Percentiles rank a stretch among this genome's conserved stretches.
Conservation (phyloP, 176 grass and related monocot genomes). For the Juncus effusus region DNA sequence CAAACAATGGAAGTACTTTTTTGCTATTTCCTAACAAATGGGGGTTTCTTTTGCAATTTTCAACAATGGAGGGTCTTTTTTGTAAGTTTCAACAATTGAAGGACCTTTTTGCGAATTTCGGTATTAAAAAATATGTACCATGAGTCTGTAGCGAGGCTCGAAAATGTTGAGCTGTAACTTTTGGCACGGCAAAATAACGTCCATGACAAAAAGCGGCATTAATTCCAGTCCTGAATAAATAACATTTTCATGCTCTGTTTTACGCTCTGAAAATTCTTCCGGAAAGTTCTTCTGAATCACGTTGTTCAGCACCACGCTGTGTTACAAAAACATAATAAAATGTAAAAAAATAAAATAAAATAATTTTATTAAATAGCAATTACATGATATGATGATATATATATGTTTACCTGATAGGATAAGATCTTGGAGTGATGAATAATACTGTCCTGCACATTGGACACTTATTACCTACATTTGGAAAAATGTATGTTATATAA, state of each 20-base stretch:
- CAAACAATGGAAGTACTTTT: not conserved
- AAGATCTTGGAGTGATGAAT: constrained; percentile 88
- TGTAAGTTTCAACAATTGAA: no score
- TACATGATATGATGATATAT: no score
- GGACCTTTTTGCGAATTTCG: no score
- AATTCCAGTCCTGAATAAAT: constrained; percentile 82
- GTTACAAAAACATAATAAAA: constrained; percentile 42
- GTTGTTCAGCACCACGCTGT: constrained; percentile 89
- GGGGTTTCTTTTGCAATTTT: no score
- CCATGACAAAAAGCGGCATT: constrained; percentile 99
- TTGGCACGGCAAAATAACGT: constrained; percentile 91
- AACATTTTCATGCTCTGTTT: constrained; percentile 71
- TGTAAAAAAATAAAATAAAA: no score
- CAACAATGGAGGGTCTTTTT: no score
- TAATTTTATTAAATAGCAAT: no score
- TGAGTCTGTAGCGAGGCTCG: constrained; percentile 99
- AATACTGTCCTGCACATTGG: constrained; percentile 94
- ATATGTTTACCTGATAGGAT: constrained; percentile 90
- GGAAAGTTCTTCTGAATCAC: constrained; percentile 93
- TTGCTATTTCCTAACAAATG: not conserved
- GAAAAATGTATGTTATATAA: no score
- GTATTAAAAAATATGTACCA: constrained; percentile 41
- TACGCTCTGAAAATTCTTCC: constrained; percentile 89
- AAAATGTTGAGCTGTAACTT: constrained; percentile 98
- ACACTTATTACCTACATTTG: constrained; percentile 74